Evolutionary conservation across 345 rosid genomes (phyloP).

Genomic region (Moricandia moricandioides): DNA sequence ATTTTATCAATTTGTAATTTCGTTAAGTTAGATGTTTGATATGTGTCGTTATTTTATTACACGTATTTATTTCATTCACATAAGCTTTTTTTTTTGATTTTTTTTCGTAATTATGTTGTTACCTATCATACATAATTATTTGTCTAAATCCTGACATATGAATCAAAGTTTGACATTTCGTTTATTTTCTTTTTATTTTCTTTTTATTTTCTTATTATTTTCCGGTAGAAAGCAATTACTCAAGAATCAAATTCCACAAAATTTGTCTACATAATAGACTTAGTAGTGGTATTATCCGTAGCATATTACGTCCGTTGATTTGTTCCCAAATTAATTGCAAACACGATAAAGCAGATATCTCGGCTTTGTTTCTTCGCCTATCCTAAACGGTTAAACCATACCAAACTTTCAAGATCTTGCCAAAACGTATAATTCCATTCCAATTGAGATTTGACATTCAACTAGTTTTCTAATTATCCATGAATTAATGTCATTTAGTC

Average conservation of each 20-base stretch:
- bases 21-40: not conserved
- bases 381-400: no score
- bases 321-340: constrained; percentile 29
- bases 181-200: no score
- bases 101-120: not conserved
- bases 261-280: no score
- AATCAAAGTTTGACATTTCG: not conserved
- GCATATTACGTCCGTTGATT: constrained; percentile 24
- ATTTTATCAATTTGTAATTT: not conserved
- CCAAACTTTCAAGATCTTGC: no score
- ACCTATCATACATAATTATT: not conserved
- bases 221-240: not conserved
- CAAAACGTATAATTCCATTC: constrained; percentile 31
- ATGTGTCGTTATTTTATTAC: not conserved
- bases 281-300: constrained; percentile 13
- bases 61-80: not conserved
- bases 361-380: constrained; percentile 22
- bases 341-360: constrained; percentile 29
- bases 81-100: no score
- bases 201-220: no score
- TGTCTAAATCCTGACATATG: not conserved
- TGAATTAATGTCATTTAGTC: constrained; percentile 12
- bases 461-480: constrained; percentile 15
- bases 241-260: constrained; percentile 16
- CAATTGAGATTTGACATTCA: constrained; percentile 33